Evolutionary conservation across 2,329 filamentous ascomycete genomes (phyloP).

Genomic region (Tothia fuscella): DNA sequence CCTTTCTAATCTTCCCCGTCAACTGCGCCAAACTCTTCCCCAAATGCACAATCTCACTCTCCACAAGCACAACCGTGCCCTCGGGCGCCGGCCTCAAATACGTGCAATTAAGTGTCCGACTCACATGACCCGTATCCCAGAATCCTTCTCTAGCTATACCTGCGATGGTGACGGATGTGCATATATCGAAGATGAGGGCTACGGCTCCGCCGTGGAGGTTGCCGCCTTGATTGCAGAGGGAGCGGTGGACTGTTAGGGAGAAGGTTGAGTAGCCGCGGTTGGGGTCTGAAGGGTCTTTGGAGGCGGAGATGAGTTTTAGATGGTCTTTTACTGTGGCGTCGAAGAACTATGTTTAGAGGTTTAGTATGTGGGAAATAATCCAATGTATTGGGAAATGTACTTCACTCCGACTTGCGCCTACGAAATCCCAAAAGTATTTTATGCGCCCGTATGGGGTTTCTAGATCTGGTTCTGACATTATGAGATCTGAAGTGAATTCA

Average conservation of each 20-base stretch:
- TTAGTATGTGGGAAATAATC: background rate
- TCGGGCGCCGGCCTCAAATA: constrained; percentile 32
- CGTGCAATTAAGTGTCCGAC: constrained; percentile 31
- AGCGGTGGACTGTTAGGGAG: constrained; percentile 30
- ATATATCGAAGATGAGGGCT: constrained; percentile 44
- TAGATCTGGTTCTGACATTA: background rate
- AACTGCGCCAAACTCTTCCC: constrained; percentile 30
- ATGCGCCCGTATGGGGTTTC: constrained; percentile 4
- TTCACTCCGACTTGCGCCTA: background rate
- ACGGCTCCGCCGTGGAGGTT: constrained; percentile 44
- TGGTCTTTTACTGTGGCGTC: constrained; percentile 21
- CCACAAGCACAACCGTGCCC: constrained; percentile 29
- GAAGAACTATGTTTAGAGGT: constrained; percentile 12
- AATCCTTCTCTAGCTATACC: constrained; percentile 22
- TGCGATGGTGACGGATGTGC: constrained; percentile 30
- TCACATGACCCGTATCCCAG: constrained; percentile 34
- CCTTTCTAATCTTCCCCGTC: constrained; percentile 28
- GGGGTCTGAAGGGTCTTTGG: constrained; percentile 20
- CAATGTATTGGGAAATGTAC: background rate
- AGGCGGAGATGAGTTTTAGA: constrained; percentile 25
- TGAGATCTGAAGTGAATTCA: background rate
- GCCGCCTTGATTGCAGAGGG: constrained; percentile 35
- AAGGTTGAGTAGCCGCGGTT: constrained; percentile 29
- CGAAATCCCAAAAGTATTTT: constrained; percentile 4
- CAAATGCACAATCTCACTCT: constrained; percentile 32